These are phyloP conservation scores for Claviceps paspali DNA, from an alignment of 2,329 filamentous ascomycete species.

Conservation along the genomic window DNA sequence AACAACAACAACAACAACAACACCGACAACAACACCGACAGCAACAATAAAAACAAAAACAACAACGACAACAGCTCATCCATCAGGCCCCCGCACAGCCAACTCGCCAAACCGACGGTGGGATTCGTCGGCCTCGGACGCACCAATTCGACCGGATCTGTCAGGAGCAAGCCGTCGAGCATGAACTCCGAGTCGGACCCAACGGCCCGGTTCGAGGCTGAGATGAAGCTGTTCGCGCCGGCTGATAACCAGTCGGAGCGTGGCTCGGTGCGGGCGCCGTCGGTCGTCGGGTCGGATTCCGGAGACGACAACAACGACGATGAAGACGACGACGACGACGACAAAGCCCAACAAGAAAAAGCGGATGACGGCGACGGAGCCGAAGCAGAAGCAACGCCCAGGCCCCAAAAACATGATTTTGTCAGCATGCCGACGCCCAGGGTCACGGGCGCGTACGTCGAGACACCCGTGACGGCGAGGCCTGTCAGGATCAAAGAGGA, in stretches of 20 bases:
- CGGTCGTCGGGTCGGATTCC: conserved; percentile 19
- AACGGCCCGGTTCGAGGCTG: conserved; percentile 39
- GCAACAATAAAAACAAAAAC: too few species aligned
- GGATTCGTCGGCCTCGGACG: conserved; percentile 31
- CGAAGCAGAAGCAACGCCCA: conserved; percentile 31
- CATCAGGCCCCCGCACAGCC: conserved; percentile 11
- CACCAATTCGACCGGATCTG: conserved; percentile 29
- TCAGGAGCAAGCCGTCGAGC: conserved; percentile 32
- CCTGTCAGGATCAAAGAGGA: conserved; percentile 16
- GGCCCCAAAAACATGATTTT: conserved; percentile 27
- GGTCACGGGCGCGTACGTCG: conserved; percentile 40
- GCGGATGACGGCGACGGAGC: neutral
- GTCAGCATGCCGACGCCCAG: conserved; percentile 36
- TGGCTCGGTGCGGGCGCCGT: conserved; percentile 36
- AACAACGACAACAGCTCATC: neutral
- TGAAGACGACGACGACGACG: neutral
- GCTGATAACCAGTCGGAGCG: conserved; percentile 39
- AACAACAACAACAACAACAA: neutral
- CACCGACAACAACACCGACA: neutral
- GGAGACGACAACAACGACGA: too few species aligned
- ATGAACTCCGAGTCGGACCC: conserved; percentile 38
- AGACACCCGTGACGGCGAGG: conserved; percentile 35
- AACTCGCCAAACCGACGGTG: conserved; percentile 24
- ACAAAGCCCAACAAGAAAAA: too few species aligned
- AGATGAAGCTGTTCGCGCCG: conserved; percentile 40